Evolutionary conservation across 306 rosid genomes (phyloP).

Genomic region (Geum urbanum): DNA sequence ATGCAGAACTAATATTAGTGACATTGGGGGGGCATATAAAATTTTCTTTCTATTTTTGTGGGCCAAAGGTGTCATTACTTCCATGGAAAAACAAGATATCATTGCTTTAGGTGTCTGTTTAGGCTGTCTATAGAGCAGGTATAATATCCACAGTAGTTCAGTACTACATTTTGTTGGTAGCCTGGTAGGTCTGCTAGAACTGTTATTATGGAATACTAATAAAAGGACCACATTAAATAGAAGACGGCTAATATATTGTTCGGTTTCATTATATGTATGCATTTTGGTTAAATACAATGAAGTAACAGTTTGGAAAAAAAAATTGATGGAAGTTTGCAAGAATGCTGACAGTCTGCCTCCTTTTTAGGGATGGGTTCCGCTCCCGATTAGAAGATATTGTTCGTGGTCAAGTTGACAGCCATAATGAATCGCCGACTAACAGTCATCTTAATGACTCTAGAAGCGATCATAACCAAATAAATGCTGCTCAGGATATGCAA

Average conservation of each 20-base stretch:
- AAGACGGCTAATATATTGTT: neutral
- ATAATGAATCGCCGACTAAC: conserved; percentile 57
- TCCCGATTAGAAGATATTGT: conserved; percentile 86
- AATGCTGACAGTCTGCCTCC: conserved; percentile 26
- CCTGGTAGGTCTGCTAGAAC: neutral
- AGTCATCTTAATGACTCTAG: conserved; percentile 55
- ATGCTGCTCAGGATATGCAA: conserved; percentile 42
- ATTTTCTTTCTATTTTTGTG: neutral
- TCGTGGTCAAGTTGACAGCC: conserved; percentile 74
- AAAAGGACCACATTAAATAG: neutral
- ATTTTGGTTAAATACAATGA: conserved; percentile 13
- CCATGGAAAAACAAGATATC: neutral
- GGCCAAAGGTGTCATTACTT: neutral
- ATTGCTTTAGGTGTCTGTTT: neutral
- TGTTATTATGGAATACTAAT: neutral
- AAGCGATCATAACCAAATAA: conserved; percentile 49
- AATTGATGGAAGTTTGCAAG: conserved; percentile 22
- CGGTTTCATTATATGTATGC: neutral
- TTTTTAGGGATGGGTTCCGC: conserved; percentile 86
- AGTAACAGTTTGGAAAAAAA: neutral
- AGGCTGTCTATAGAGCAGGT: neutral
- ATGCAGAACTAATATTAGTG: neutral
- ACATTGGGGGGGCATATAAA: conserved; percentile 5
- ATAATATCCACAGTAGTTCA: neutral
- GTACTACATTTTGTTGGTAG: neutral